Evolutionary conservation across 2,329 filamentous ascomycete genomes (phyloP).

Genomic region (Pseudofabraea citricarpa): DNA sequence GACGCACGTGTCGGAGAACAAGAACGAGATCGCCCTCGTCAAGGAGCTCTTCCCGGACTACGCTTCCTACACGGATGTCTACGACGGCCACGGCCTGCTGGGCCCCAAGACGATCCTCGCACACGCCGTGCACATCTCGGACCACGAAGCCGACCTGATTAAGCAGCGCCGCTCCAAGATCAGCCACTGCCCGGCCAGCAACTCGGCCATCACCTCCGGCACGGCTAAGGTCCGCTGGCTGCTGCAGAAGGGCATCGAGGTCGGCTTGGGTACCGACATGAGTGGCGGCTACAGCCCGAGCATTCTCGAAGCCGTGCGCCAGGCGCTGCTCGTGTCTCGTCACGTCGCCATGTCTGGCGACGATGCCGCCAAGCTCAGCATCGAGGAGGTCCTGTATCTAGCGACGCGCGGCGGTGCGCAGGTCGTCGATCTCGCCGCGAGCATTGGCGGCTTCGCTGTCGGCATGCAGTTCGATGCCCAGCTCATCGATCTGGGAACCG

Average conservation of each 20-base stretch:
- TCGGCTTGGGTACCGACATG: slow-evolving; percentile 89
- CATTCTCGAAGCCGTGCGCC: slow-evolving; percentile 76
- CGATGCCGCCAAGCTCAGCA: slow-evolving; percentile 61
- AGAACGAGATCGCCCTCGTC: slow-evolving; percentile 68
- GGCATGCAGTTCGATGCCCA: slow-evolving; percentile 93
- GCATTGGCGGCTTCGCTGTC: slow-evolving; percentile 75
- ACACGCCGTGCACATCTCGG: slow-evolving; percentile 73
- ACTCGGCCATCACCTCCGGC: slow-evolving; percentile 77
- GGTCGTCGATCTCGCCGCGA: slow-evolving; percentile 68
- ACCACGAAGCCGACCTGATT: slow-evolving; percentile 62
- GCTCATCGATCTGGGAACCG: slow-evolving; percentile 59
- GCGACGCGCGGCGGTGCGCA: slow-evolving; percentile 83
- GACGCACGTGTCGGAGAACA: slow-evolving; percentile 88
- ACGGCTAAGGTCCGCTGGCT: slow-evolving; percentile 70
- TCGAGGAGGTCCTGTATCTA: slow-evolving; percentile 81
- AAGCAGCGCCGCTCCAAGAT: slow-evolving; percentile 59
- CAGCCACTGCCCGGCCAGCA: slow-evolving; percentile 83
- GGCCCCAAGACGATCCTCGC: slow-evolving; percentile 73
- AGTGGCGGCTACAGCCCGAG: slow-evolving; percentile 81
- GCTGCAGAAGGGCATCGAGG: slow-evolving; percentile 67
- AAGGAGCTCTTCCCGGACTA: slow-evolving; percentile 60
- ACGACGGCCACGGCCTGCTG: slow-evolving; percentile 68
- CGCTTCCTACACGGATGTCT: slow-evolving; percentile 68
- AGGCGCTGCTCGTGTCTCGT: slow-evolving; percentile 74
- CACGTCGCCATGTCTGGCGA: slow-evolving; percentile 56